Percentiles rank a stretch among this genome's conserved stretches.
Evolutionary conservation across 2,329 filamentous ascomycete species (phyloP).

Genomic region (Monilinia polystroma): DNA sequence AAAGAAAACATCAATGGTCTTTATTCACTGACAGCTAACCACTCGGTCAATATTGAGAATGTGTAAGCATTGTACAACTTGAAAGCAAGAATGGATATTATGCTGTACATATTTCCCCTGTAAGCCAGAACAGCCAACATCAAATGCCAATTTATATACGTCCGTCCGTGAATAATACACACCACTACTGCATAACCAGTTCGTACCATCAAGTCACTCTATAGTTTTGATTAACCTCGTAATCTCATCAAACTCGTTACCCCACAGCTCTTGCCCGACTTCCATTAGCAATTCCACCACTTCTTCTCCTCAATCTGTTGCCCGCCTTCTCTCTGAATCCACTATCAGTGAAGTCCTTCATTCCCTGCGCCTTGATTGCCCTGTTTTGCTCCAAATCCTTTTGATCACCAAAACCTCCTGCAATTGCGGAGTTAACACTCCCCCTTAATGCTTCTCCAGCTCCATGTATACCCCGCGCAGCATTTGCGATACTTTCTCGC

Average conservation of each 20-base stretch:
- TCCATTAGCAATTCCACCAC: background rate
- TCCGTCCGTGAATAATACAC: background rate
- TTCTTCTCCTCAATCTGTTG: conserved; percentile 52
- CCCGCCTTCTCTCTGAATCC: conserved; percentile 96
- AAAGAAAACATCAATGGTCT: background rate
- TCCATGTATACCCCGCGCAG: conserved; percentile 21
- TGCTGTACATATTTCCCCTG: background rate
- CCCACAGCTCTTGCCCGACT: conserved; percentile 2
- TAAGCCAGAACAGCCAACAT: background rate
- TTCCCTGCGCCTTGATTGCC: conserved; percentile 17
- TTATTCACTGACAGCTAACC: background rate
- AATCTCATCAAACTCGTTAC: background rate
- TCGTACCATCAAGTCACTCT: background rate
- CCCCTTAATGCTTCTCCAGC: conserved; percentile 20
- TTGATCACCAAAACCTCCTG: conserved; percentile 17
- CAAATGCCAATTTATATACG: background rate
- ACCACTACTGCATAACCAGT: background rate
- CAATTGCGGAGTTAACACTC: conserved; percentile 18
- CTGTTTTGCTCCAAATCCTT: conserved; percentile 14
- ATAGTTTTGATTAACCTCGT: background rate
- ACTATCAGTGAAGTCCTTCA: conserved; percentile 45
- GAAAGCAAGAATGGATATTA: background rate
- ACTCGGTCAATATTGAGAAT: background rate
- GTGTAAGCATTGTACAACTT: background rate
- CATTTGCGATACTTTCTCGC: conserved; percentile 2